phyloP scores from a whole-genome alignment of 441 rosid genomes.

The Corymbia citriodora region DNA sequence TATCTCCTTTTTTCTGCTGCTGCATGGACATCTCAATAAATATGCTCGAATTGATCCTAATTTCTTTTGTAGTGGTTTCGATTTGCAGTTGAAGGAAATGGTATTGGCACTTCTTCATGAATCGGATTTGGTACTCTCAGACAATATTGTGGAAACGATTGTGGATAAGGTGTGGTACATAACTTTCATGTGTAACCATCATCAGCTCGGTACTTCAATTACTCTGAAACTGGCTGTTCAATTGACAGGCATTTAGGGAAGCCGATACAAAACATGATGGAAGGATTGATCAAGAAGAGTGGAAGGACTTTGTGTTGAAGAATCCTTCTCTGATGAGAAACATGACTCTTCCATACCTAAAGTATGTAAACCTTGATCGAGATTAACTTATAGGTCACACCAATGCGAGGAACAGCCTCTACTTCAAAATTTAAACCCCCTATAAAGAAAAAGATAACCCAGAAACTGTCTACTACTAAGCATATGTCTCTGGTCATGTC shows the following conservation, averaged over 20 bases:
- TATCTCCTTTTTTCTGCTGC: background rate
- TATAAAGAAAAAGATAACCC: background rate
- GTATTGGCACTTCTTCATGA: constrained; percentile 83
- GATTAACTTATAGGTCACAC: background rate
- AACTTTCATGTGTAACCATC: background rate
- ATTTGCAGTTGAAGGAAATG: constrained; percentile 74
- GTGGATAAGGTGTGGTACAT: constrained; percentile 54
- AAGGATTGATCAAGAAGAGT: constrained; percentile 65
- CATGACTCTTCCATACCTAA: constrained; percentile 76
- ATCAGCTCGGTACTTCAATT: background rate
- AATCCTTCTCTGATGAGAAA: constrained; percentile 68
- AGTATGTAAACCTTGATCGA: constrained; percentile 26
- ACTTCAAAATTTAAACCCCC: background rate
- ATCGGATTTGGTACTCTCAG: constrained; percentile 62
- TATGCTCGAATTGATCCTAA: background rate
- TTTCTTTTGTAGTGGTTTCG: background rate
- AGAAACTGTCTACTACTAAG: background rate
- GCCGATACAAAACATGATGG: constrained; percentile 66
- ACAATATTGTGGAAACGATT: constrained; percentile 58
- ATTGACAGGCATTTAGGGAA: constrained; percentile 45
- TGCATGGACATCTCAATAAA: background rate
- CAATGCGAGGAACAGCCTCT: background rate
- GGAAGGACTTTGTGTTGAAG: constrained; percentile 62
- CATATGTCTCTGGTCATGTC: background rate
- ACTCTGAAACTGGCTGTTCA: background rate